Conservation (phyloP, 2,329 filamentous ascomycete species). For the Ceratocystis colombiana region DNA sequence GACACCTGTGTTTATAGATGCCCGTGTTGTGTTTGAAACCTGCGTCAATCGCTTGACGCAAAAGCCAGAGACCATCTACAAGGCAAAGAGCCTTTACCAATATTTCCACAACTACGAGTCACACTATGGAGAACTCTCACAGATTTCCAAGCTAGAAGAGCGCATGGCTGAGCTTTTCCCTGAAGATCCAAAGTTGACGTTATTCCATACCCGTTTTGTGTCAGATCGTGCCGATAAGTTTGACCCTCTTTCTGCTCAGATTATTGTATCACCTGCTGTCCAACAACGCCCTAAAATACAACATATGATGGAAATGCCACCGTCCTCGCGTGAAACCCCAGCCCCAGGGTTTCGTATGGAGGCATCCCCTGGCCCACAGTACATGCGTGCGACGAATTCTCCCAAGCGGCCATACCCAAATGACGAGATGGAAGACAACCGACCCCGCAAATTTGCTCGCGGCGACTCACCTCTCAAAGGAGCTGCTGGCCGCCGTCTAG, state of each 20-base stretch:
- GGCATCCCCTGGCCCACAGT: slow-evolving; percentile 36
- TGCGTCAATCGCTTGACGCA: slow-evolving; percentile 72
- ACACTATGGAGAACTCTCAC: slow-evolving; percentile 81
- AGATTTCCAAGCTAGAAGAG: slow-evolving; percentile 82
- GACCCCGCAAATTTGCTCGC: slow-evolving; percentile 75
- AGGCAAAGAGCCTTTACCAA: slow-evolving; percentile 73
- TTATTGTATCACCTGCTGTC: slow-evolving; percentile 68
- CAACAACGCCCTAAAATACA: slow-evolving; percentile 60
- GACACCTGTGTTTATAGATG: slow-evolving; percentile 49
- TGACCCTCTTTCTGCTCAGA: slow-evolving; percentile 69
- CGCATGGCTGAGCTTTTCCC: slow-evolving; percentile 93
- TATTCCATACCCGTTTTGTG: slow-evolving; percentile 68
- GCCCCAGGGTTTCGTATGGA: slow-evolving; percentile 32
- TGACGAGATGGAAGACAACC: slow-evolving; percentile 64
- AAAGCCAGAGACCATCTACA: slow-evolving; percentile 62
- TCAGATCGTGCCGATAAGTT: slow-evolving; percentile 50
- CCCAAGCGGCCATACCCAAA: slow-evolving; percentile 52
- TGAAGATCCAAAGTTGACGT: slow-evolving; percentile 64
- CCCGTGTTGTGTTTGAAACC: slow-evolving; percentile 90
- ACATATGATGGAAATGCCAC: slow-evolving; percentile 38
- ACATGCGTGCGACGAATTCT: slow-evolving; percentile 41
- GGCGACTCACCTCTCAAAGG: slow-evolving; percentile 92
- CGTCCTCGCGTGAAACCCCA: slow-evolving; percentile 40
- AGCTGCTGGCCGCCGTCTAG: slow-evolving; percentile 71
- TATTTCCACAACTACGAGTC: slow-evolving; percentile 96